Conservation (phyloP, 2,329 filamentous ascomycete genomes). For the Sordariomycetes sp. region DNA sequence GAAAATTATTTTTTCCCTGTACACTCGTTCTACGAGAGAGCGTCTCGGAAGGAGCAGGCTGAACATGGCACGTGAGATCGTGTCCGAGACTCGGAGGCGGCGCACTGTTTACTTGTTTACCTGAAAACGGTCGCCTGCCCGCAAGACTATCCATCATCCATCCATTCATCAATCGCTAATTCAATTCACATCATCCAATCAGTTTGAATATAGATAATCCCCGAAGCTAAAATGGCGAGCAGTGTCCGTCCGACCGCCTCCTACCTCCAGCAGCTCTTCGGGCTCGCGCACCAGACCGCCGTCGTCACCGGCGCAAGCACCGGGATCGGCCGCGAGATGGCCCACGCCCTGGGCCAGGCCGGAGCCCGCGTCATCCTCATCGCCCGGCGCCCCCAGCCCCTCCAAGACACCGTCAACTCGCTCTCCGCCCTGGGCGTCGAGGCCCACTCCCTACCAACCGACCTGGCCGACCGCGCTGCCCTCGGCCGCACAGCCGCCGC, state of each 20-base stretch:
- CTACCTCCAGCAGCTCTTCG: conserved; percentile 18
- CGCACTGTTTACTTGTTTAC: neutral
- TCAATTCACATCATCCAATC: neutral
- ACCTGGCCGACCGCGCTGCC: conserved; percentile 10
- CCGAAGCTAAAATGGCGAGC: neutral
- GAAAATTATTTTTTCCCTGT: neutral
- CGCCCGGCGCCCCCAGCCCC: conserved; percentile 14
- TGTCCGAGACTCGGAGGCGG: neutral
- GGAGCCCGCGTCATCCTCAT: conserved; percentile 19
- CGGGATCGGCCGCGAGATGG: conserved; percentile 21
- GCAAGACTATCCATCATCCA: neutral
- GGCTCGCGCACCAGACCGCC: conserved; percentile 16
- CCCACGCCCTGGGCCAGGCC: conserved; percentile 16
- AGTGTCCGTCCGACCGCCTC: neutral
- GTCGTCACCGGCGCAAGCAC: conserved; percentile 22
- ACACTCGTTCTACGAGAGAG: neutral
- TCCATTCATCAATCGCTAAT: neutral
- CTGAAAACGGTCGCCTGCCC: neutral
- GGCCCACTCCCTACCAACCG: conserved; percentile 10
- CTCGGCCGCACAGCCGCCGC: conserved; percentile 11
- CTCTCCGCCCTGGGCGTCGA: conserved; percentile 14
- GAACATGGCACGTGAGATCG: neutral
- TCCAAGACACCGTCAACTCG: conserved; percentile 13
- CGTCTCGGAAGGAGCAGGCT: neutral
- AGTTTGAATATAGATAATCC: neutral